phyloP scores from a whole-genome alignment of 2,329 filamentous ascomycete species.

The Eutypa lata region DNA sequence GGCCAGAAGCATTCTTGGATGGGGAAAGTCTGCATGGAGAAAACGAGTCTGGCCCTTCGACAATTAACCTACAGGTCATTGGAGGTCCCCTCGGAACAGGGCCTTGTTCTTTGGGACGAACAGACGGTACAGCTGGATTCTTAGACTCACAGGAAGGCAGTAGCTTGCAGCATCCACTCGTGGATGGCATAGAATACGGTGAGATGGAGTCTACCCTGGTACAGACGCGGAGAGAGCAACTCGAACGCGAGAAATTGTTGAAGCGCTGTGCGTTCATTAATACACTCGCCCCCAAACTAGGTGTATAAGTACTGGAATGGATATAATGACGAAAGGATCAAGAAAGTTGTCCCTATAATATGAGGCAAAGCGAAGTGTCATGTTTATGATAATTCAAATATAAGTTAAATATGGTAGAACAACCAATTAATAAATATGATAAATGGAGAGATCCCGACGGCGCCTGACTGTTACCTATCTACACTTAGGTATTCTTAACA shows the following conservation, averaged over 20 bases:
- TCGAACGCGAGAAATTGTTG: constrained; percentile 2
- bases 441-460: too few species aligned
- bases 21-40: not conserved
- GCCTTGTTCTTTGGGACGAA: constrained; percentile 1
- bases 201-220: constrained; percentile 1
- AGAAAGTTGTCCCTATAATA: too few species aligned
- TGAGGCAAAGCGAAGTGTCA: too few species aligned
- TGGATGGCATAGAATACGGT: not conserved
- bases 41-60: not conserved
- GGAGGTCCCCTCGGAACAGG: constrained; percentile 20
- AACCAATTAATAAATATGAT: too few species aligned
- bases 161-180: not conserved
- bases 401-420: too few species aligned
- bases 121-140: not conserved
- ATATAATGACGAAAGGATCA: too few species aligned
- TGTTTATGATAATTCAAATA: too few species aligned
- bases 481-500: too few species aligned
- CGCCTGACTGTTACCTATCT: too few species aligned
- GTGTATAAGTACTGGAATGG: not conserved
- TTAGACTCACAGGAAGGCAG: not conserved
- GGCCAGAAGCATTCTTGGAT: constrained; percentile 19
- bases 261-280: constrained; percentile 3
- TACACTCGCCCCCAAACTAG: constrained; percentile 1
- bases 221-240: not conserved
- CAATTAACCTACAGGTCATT: constrained; percentile 14